Percentiles rank a stretch among this genome's conserved stretches.
These are phyloP conservation scores for Candida awuae DNA, from an alignment of 805 yeast species.

Conservation along the genomic window DNA sequence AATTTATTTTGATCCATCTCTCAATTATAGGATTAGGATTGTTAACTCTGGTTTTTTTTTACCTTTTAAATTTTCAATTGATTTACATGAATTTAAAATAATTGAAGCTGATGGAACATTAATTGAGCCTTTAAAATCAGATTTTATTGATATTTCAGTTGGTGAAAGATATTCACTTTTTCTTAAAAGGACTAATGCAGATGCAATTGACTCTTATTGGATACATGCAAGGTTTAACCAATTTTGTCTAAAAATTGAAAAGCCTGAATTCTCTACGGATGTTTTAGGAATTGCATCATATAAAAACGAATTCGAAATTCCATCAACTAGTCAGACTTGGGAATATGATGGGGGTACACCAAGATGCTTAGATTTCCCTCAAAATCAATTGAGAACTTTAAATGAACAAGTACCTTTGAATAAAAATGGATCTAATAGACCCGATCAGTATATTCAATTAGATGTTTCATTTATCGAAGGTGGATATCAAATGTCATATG, in stretches of 20 bases:
- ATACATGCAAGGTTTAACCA: conserved; percentile 17
- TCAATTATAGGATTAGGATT: conserved; percentile 41
- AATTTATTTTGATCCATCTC: conserved; percentile 33
- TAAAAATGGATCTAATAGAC: conserved; percentile 13
- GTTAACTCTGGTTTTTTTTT: conserved; percentile 52
- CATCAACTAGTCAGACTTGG: conserved; percentile 42
- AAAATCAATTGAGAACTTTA: conserved; percentile 11
- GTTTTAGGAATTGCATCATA: conserved; percentile 15
- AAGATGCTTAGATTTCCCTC: conserved; percentile 16
- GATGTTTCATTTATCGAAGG: conserved; percentile 14
- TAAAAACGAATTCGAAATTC: conserved; percentile 27
- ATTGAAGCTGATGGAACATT: conserved; percentile 55
- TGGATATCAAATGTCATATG: conserved; percentile 11
- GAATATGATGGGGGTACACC: conserved; percentile 13
- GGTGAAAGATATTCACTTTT: conserved; percentile 20
- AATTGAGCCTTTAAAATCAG: conserved; percentile 34
- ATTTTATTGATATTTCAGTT: conserved; percentile 15
- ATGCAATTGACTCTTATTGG: conserved; percentile 8
- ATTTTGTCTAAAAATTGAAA: conserved; percentile 15
- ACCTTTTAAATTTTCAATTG: conserved; percentile 46
- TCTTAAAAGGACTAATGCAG: conserved; percentile 6
- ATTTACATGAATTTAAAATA: conserved; percentile 44
- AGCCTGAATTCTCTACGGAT: conserved; percentile 15
- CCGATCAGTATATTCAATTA: conserved; percentile 10
- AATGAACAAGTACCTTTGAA: conserved; percentile 9